Base-by-base conservation (phyloP, 371 early-diverging fungal genomes). In the Entomophthora muscae region DNA sequence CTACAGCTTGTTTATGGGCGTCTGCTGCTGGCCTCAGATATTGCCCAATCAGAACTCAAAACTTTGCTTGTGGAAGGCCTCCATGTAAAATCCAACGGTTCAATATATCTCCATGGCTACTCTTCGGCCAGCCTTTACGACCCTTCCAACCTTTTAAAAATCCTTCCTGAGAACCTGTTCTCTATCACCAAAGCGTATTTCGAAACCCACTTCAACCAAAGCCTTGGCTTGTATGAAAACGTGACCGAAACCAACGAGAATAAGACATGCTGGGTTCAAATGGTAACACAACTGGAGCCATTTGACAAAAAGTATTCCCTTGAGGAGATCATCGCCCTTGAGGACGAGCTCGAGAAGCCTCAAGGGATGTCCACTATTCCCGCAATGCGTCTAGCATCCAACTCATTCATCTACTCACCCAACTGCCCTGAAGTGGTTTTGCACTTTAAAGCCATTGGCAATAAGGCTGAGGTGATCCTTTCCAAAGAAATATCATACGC, bases 21-120 rank as follows among this genome's bases (percentile, higher is more conserved):
- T n/a, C 31, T 61, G 2, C 22, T 26, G 23, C 12, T 61, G 1
- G 26, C 26, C 42, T 33, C 61, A 2, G 61, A 61, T 61, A 61
- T 61, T n/a, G 61, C 33, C 7, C 52, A 42, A 24, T 21, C 10
- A 3, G 42, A 61, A 31, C 5, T 22, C 33, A n/a, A 17, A 33
- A 61, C n/a, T 51, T 61, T 61, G 7, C 42, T 61, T 31, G 24
- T 61, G 52, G 62, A 62, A 62, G 62, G 52, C 1, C 27, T 62
- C 24, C 29, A 62, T 30, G 10, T 27, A 21, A 2, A 3, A 21
- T 22, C 52, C 21, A 62, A 62, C 28, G 62, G 62, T 3, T 52
- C 62, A 29, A 21, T 53, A 17, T 62, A 62, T n/a, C 26, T 62
- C 10, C 62, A 62, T 53, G 62, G 62, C 3, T 62, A 62, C 24